Evolutionary conservation across 2,329 filamentous ascomycete species (phyloP).

Genomic region (Ophiostoma fasciatum): DNA sequence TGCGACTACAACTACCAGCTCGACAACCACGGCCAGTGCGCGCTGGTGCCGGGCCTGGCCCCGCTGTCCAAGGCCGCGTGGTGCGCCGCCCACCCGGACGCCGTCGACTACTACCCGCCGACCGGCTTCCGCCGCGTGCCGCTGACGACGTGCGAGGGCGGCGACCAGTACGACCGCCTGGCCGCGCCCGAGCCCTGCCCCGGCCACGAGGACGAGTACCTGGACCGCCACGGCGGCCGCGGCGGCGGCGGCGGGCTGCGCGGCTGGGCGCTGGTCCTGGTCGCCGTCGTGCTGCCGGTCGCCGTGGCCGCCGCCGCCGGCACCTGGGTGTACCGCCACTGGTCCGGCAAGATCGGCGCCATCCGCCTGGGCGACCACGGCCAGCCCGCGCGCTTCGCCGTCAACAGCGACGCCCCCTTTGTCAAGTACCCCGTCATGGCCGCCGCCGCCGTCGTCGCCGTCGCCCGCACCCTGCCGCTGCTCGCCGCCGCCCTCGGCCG

Average conservation of each 20-base stretch:
- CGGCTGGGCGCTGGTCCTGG: constrained; percentile 67
- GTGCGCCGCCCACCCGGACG: constrained; percentile 48
- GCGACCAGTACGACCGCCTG: constrained; percentile 57
- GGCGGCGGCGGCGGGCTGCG: no score
- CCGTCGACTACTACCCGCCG: constrained; percentile 65
- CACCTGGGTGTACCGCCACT: constrained; percentile 74
- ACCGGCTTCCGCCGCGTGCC: constrained; percentile 85
- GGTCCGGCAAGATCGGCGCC: constrained; percentile 81
- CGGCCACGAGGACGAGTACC: constrained; percentile 69
- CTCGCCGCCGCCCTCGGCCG: constrained; percentile 61
- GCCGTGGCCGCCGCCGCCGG: constrained; percentile 55
- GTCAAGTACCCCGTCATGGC: constrained; percentile 71
- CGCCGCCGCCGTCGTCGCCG: constrained; percentile 47
- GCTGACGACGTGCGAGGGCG: constrained; percentile 71
- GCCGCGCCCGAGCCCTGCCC: constrained; percentile 50
- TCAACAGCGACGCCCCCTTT: constrained; percentile 57
- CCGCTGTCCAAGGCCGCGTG: constrained; percentile 37
- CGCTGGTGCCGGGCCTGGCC: constrained; percentile 56
- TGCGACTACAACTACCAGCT: constrained; percentile 94
- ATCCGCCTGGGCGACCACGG: constrained; percentile 68
- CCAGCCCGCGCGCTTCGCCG: constrained; percentile 18
- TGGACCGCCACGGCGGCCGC: constrained; percentile 48
- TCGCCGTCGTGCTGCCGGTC: constrained; percentile 61
- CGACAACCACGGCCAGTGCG: constrained; percentile 58
- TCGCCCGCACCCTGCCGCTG: constrained; percentile 51